phyloP scores from a whole-genome alignment of 1,139 yeast species.

The Kurtzmaniella quercitrusa region DNA sequence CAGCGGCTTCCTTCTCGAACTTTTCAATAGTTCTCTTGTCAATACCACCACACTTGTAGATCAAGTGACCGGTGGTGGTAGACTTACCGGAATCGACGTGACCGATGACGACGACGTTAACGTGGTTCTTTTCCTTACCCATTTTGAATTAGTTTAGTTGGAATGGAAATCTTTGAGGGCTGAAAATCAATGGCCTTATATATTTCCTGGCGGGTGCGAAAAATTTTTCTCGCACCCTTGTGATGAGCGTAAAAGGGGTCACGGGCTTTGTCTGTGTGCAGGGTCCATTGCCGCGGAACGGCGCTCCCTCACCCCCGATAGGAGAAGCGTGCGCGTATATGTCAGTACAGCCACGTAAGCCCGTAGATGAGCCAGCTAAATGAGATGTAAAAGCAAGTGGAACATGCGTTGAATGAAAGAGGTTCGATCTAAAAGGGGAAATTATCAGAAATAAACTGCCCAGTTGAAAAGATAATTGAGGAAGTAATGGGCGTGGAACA shows the following conservation, averaged over 20 bases:
- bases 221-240: constrained; percentile 4
- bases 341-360: constrained; percentile 4
- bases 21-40: constrained; percentile 93
- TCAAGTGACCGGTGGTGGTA: constrained; percentile 8
- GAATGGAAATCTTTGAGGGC: not conserved
- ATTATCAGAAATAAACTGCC: not conserved
- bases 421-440: not conserved
- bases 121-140: constrained; percentile 97
- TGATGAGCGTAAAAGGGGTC: constrained; percentile 5
- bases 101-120: constrained; percentile 99
- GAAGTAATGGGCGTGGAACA: not conserved
- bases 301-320: not conserved
- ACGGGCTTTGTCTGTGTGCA: constrained; percentile 4
- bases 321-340: constrained; percentile 2
- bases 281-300: not conserved
- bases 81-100: constrained; percentile 99
- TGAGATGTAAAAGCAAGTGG: not conserved
- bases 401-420: not conserved
- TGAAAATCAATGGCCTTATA: constrained; percentile 7
- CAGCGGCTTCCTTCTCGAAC: constrained; percentile 94
- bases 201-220: constrained; percentile 5
- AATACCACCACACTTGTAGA: constrained; percentile 47
- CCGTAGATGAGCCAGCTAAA: not conserved
- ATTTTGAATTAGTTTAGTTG: constrained; percentile 12
- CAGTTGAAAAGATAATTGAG: not conserved